A percentile compares a stretch with the other conserved stretches of the same genome.
Conservation (phyloP, 1,139 yeast species). For the Lodderomyces parapsilosis region DNA sequence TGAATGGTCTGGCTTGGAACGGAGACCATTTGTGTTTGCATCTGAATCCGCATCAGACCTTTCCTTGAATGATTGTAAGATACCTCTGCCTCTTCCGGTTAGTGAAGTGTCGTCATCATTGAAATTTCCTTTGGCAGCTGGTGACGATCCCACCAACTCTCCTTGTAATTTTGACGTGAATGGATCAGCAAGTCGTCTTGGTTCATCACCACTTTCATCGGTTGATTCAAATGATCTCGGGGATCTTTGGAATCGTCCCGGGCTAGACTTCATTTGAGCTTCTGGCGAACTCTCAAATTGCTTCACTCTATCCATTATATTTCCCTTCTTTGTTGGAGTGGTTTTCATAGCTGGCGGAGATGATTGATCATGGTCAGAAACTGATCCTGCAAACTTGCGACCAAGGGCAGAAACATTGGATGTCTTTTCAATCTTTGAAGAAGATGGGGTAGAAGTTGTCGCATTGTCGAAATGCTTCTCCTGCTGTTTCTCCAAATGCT, state of each 20-base stretch:
- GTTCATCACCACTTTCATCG: conserved; percentile 11
- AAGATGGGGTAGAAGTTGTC: background rate
- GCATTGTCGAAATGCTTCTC: background rate
- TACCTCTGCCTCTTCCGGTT: conserved; percentile 26
- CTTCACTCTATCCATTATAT: conserved; percentile 39
- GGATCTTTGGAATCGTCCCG: conserved; percentile 1
- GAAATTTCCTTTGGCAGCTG: conserved; percentile 11
- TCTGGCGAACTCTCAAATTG: conserved; percentile 34
- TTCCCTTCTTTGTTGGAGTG: conserved; percentile 11
- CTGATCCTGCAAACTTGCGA: background rate
- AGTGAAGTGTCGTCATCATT: background rate
- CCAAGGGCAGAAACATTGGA: conserved; percentile 3
- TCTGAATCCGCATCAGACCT: conserved; percentile 20
- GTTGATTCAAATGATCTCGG: conserved; percentile 8
- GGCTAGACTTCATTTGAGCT: conserved; percentile 5
- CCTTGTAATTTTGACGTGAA: conserved; percentile 11
- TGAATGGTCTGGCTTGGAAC: conserved; percentile 4
- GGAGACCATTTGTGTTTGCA: background rate
- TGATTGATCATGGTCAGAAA: conserved; percentile 2
- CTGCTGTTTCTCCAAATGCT: background rate
- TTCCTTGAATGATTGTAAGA: conserved; percentile 37
- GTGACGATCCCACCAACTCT: conserved; percentile 7
- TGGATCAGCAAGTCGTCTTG: conserved; percentile 18
- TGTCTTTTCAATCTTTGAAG: background rate
- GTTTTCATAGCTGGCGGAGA: conserved; percentile 9